phyloP scores from a whole-genome alignment of 306 rosid species.

The Canavalia gladiata region DNA sequence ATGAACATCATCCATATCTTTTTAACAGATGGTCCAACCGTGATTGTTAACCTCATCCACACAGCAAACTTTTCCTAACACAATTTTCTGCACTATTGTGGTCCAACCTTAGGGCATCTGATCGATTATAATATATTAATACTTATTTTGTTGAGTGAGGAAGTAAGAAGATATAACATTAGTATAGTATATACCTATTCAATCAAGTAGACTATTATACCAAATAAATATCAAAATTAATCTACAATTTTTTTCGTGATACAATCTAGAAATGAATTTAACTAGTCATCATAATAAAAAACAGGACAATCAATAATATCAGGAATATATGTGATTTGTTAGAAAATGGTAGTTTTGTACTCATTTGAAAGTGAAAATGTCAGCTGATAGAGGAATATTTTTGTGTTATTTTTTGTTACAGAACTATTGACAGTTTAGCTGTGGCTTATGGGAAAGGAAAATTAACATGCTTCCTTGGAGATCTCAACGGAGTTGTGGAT shows the following conservation, averaged over 20 bases:
- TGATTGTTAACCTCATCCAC: neutral
- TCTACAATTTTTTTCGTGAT: neutral
- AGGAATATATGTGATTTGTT: slow-evolving; percentile 20
- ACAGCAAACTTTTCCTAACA: no score
- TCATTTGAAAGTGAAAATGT: neutral
- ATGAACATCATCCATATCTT: no score
- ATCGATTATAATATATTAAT: no score
- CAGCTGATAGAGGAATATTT: neutral
- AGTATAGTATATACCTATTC: neutral
- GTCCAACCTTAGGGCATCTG: no score
- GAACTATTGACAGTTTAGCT: slow-evolving; percentile 80
- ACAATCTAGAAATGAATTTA: neutral
- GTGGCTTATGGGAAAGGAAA: slow-evolving; percentile 86
- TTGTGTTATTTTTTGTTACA: slow-evolving; percentile 40
- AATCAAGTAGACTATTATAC: neutral
- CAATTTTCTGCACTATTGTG: no score
- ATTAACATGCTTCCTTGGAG: slow-evolving; percentile 67
- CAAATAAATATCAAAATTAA: neutral
- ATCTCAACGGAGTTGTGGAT: slow-evolving; percentile 59
- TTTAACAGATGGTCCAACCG: neutral
- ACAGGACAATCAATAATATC: neutral
- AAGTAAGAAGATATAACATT: no score
- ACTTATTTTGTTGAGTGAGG: no score
- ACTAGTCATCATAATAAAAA: neutral
- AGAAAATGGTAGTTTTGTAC: neutral